These are phyloP conservation scores for Malus asiatica DNA, from an alignment of 306 rosid genomes.

Conservation along the genomic window DNA sequence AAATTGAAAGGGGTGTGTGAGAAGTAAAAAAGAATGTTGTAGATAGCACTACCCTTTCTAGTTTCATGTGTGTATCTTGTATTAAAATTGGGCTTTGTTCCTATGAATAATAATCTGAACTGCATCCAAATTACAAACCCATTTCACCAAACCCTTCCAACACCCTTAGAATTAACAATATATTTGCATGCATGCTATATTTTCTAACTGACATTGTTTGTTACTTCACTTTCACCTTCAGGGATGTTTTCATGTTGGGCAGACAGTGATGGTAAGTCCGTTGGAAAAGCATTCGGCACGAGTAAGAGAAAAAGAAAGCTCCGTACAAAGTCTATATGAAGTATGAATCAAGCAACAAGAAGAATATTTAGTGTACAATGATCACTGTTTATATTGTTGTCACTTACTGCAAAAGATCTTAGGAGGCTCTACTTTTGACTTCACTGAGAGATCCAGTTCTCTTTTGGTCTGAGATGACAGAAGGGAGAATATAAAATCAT, in stretches of 20 bases:
- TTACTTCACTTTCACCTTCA: neutral
- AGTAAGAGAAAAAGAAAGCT: neutral
- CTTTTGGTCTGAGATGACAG: neutral
- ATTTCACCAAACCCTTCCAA: neutral
- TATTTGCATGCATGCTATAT: neutral
- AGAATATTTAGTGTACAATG: neutral
- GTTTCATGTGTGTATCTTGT: too few relatives aligned
- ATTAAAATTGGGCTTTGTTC: too few relatives aligned
- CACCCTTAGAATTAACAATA: neutral
- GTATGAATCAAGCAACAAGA: neutral
- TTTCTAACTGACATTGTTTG: neutral
- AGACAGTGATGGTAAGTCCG: neutral
- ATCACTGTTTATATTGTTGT: neutral
- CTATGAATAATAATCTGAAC: too few relatives aligned
- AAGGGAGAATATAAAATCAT: neutral
- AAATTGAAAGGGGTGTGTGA: too few relatives aligned
- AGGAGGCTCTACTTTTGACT: neutral
- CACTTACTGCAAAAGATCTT: neutral
- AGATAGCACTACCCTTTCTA: too few relatives aligned
- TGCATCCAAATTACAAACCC: neutral
- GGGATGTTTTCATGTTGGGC: neutral
- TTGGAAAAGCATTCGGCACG: neutral
- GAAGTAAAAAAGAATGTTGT: too few relatives aligned
- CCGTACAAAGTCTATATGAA: neutral
- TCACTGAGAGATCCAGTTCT: neutral